Evolutionary conservation across 2,329 filamentous ascomycete species (phyloP).

Genomic region (Phialophora macrospora): DNA sequence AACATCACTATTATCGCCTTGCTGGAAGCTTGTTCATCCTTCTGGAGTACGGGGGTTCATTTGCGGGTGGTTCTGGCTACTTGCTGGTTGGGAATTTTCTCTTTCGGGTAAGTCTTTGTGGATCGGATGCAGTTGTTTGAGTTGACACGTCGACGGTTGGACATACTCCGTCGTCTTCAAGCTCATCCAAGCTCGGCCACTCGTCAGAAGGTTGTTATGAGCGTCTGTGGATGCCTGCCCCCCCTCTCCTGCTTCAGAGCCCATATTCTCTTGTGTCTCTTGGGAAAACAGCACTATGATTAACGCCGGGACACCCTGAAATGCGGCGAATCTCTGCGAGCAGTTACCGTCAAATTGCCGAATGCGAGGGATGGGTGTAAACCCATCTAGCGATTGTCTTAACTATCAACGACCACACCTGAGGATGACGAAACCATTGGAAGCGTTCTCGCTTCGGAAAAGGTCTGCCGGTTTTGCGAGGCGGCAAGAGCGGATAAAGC

Average conservation of each 20-base stretch:
- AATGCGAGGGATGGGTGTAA: neutral
- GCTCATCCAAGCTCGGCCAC: neutral
- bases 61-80: neutral
- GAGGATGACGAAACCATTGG: neutral
- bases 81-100: neutral
- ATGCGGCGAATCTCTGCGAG: neutral
- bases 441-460: neutral
- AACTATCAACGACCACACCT: neutral
- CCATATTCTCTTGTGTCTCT: neutral
- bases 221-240: neutral
- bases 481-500: neutral
- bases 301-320: neutral
- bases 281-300: neutral
- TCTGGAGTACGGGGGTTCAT: neutral
- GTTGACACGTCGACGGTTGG: neutral
- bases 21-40: neutral
- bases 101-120: neutral
- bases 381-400: neutral
- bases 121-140: neutral
- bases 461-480: neutral
- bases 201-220: neutral
- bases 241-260: neutral
- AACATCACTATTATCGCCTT: conserved; percentile 7
- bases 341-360: neutral
- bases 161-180: neutral